Conservation (phyloP, 306 rosid species). For the Corylus americana region DNA sequence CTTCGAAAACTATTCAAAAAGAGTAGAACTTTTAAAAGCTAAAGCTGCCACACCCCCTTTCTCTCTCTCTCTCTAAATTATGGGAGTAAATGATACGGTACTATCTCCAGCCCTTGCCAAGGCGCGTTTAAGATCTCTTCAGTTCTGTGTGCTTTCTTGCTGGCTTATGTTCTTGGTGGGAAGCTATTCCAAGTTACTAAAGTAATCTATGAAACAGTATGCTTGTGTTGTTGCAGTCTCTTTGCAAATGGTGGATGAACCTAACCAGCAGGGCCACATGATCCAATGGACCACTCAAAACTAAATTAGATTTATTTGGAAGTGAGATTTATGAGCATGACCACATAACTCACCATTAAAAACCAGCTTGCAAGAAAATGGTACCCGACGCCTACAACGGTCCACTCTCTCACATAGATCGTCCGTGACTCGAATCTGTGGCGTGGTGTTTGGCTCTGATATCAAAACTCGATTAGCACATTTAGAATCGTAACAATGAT, state of each 20-base stretch:
- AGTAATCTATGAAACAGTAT: neutral
- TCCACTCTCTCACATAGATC: no score
- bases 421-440: no score
- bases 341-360: no score
- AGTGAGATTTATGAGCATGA: neutral
- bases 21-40: conserved; percentile 67
- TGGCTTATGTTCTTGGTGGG: neutral
- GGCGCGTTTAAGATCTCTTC: neutral
- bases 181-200: neutral
- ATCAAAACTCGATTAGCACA: no score
- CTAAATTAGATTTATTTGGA: neutral
- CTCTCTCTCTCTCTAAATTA: conserved; percentile 34
- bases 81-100: conserved; percentile 7
- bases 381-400: no score
- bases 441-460: no score
- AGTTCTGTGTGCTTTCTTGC: neutral
- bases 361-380: no score
- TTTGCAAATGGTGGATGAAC: neutral
- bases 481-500: no score
- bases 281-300: neutral
- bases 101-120: neutral
- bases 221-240: neutral
- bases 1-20: conserved; percentile 59
- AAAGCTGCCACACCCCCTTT: conserved; percentile 63
- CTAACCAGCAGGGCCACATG: neutral